A percentile compares a stretch with the other conserved stretches of the same genome.
These are phyloP conservation scores for Macrophomina pseudophaseolina DNA, from an alignment of 2,329 filamentous ascomycete species.

Conservation along the genomic window DNA sequence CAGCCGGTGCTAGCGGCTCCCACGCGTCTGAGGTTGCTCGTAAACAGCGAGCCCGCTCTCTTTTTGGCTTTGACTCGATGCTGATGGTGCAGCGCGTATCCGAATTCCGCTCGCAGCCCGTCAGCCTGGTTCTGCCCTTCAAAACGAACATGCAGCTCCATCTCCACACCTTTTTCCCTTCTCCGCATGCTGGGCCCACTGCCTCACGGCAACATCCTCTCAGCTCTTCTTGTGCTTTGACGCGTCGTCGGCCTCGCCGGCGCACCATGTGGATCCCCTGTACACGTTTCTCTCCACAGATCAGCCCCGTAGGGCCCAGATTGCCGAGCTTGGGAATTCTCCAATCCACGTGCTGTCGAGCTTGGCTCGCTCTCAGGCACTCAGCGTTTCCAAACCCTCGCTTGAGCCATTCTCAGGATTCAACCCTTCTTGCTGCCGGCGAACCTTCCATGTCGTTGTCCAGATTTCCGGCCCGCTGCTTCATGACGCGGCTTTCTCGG, in stretches of 20 bases:
- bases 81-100: background rate
- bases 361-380: background rate
- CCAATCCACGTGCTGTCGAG: background rate
- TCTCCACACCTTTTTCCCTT: background rate
- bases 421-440: no score
- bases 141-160: background rate
- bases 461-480: background rate
- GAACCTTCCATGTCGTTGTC: background rate
- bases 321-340: background rate
- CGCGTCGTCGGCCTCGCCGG: slow-evolving; percentile 5
- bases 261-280: slow-evolving; percentile 1
- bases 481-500: background rate
- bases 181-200: background rate
- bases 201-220: background rate
- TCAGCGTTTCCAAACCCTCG: background rate
- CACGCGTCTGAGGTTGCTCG: background rate
- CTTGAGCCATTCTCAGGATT: background rate
- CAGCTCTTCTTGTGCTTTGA: background rate
- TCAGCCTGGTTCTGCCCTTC: background rate
- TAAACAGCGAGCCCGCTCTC: background rate
- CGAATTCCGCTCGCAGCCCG: background rate
- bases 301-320: background rate
- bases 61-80: background rate
- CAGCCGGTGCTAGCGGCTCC: slow-evolving; percentile 2
- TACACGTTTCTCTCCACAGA: background rate